Percentiles rank a stretch among this genome's conserved stretches.
Conservation (phyloP, 257 asterid species). For the Mitragyna speciosa region DNA sequence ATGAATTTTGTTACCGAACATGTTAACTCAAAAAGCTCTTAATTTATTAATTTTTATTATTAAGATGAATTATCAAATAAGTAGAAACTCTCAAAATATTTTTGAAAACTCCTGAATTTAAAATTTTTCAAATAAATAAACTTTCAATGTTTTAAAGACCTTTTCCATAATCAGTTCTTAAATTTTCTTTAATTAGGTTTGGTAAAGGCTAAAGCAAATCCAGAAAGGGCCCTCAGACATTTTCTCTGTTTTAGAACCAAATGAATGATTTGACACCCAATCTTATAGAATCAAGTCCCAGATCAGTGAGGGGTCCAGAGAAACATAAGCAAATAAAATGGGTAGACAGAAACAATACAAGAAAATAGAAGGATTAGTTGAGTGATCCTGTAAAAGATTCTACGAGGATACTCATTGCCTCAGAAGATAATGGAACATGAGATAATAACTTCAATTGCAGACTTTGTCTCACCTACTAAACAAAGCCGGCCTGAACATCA, state of each 20-base stretch:
- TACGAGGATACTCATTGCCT: background rate
- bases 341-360: background rate
- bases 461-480: background rate
- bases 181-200: too few species aligned
- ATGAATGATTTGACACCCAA: background rate
- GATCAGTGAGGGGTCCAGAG: background rate
- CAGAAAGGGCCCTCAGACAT: too few species aligned
- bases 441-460: background rate
- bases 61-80: too few species aligned
- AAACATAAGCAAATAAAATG: background rate
- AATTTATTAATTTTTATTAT: too few species aligned
- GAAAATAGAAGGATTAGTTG: background rate
- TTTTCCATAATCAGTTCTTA: background rate
- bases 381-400: background rate
- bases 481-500: conserved; percentile 7
- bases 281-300: background rate
- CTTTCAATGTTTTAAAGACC: too few species aligned
- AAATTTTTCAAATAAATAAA: too few species aligned
- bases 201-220: background rate
- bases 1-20: too few species aligned
- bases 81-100: background rate
- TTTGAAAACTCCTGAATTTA: too few species aligned
- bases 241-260: background rate
- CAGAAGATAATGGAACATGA: background rate
- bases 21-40: too few species aligned